Base-by-base conservation (phyloP, 805 yeast genomes). In the Wickerhamomyces sydowiorum region DNA sequence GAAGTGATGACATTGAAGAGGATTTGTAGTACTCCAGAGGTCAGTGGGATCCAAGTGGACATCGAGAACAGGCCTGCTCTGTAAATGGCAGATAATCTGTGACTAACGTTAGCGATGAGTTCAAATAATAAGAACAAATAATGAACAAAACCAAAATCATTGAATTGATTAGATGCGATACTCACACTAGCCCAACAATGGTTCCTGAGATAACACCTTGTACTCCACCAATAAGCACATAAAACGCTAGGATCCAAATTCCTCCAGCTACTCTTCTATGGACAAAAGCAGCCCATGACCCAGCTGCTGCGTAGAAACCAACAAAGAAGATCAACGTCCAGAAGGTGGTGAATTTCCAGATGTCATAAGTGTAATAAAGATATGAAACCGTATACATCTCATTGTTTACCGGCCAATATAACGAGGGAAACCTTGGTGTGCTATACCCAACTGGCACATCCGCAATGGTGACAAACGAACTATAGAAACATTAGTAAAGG, bases 41-140 rank as follows among this genome's bases (percentile, higher is more conserved):
- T 75, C 50, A 91, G 73, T 0, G 99, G 98, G 7, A 91, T 78
- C 99, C 99, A 91, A 0, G 97, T 86, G 12, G 95, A 82, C 95
- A 93, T 86, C 19, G 84, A 75, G 53, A 91, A 78, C 20, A 83
- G 71, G 0, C 96, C 96, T 0, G 95, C 80, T 41, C 73, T 69
- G 64, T 90, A 90, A 7, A 89, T 74, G 1, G 88, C 85, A 28
- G 82, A 32, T 19, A 32, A 18, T 3, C 35, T 32, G 3, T 5
- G 17, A 12, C 8, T n/a, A n/a, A 9, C 12, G 17, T 25, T 7
- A 17, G 32, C 17, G 8, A 29, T n/a, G 20, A 12, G 9, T 29
- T 12, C 6, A 28, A 28, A 7, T 15, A n/a, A n/a, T 5, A n/a
- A 19, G 6, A 15, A 9, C 15, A 29, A 17, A 15, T 15, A 82